These are phyloP conservation scores for Mycena rosella DNA, from an alignment of 768 basidiomycete genomes.

Conservation along the genomic window DNA sequence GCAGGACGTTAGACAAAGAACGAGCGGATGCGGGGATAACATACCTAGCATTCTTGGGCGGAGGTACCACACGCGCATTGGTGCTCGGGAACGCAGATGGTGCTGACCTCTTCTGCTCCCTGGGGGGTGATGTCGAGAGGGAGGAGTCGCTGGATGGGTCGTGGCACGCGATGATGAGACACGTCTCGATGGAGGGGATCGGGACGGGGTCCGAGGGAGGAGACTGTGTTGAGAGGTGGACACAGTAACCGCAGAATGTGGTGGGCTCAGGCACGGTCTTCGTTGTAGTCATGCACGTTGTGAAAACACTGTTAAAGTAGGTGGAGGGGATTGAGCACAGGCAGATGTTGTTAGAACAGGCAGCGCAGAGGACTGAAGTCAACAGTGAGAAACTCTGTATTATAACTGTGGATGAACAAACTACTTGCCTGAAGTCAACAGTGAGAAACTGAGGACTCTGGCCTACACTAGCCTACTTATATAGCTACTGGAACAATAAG, in stretches of 20 bases:
- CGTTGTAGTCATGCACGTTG: not conserved
- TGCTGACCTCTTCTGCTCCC: not conserved
- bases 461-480: too few species aligned
- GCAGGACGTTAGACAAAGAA: not conserved
- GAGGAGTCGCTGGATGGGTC: not conserved
- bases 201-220: not conserved
- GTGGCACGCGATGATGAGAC: not conserved
- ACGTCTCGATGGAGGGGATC: not conserved
- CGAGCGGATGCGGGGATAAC: not conserved
- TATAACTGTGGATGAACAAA: too few species aligned
- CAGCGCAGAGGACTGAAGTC: too few species aligned
- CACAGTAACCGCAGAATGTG: too few species aligned
- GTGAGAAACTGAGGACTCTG: too few species aligned
- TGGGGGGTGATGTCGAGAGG: not conserved
- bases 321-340: not conserved
- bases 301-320: conserved; percentile 7
- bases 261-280: too few species aligned
- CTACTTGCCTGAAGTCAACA: too few species aligned
- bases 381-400: too few species aligned
- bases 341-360: too few species aligned
- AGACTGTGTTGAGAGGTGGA: not conserved
- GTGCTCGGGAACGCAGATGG: not conserved
- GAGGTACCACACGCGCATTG: not conserved
- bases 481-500: too few species aligned
- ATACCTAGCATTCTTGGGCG: not conserved